phyloP scores from a whole-genome alignment of 1,284 basidiomycete genomes.

The Meira nashicola region DNA sequence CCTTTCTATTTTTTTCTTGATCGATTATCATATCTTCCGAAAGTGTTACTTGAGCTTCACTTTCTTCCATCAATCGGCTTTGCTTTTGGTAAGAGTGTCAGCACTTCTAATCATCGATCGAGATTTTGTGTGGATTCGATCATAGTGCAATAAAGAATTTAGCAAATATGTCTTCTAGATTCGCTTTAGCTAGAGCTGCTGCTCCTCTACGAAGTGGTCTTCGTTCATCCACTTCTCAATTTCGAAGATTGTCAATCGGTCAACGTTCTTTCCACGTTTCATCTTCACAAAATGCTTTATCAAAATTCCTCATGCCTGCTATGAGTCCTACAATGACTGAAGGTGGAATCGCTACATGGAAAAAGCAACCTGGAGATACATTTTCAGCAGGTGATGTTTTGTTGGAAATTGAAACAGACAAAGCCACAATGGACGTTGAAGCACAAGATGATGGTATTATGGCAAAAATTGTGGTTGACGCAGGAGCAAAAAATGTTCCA shows the following conservation, averaged over 20 bases:
- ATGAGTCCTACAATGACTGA: slow-evolving; percentile 52
- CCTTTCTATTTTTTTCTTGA: too few relatives aligned
- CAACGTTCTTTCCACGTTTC: slow-evolving; percentile 17
- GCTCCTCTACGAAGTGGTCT: too few relatives aligned
- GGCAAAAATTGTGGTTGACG: slow-evolving; percentile 57
- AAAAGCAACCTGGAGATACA: slow-evolving; percentile 53
- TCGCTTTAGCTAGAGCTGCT: too few relatives aligned
- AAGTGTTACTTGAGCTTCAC: too few relatives aligned
- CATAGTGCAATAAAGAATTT: background rate
- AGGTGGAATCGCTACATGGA: slow-evolving; percentile 48
- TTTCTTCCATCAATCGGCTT: too few relatives aligned
- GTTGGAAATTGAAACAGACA: slow-evolving; percentile 48
- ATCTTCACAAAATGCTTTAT: slow-evolving; percentile 24
- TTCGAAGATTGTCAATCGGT: too few relatives aligned
- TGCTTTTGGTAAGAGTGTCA: too few relatives aligned
- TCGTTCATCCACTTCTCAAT: too few relatives aligned
- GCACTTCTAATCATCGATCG: too few relatives aligned
- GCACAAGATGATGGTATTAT: slow-evolving; percentile 56
- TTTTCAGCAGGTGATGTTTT: slow-evolving; percentile 53
- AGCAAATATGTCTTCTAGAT: background rate
- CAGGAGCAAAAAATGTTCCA: slow-evolving; percentile 78
- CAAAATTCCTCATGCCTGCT: slow-evolving; percentile 48
- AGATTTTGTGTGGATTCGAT: too few relatives aligned
- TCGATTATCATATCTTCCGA: too few relatives aligned
- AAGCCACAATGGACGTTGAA: slow-evolving; percentile 55